These are phyloP conservation scores for Vanrija sp. DNA, from an alignment of 1,284 basidiomycete genomes.

Conservation along the genomic window DNA sequence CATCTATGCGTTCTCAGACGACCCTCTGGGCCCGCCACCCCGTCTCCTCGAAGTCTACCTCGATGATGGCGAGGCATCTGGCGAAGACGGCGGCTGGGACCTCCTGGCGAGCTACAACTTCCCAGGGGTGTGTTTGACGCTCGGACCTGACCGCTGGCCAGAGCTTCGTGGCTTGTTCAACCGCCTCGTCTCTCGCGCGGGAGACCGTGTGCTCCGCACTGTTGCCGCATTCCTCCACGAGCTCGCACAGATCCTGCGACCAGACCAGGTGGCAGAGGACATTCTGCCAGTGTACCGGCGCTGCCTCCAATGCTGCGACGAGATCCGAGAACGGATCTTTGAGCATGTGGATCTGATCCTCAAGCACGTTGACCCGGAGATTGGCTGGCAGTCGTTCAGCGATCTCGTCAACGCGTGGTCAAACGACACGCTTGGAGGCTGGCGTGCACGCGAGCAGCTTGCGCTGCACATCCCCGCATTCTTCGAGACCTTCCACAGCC, in stretches of 20 bases:
- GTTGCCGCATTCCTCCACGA: conserved; percentile 81
- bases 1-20: conserved; percentile 74
- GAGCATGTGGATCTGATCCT: conserved; percentile 64
- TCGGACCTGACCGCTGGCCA: conserved; percentile 74
- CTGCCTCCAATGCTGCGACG: conserved; percentile 59
- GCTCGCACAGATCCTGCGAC: conserved; percentile 77
- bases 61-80: conserved; percentile 23
- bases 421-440: conserved; percentile 61
- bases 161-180: conserved; percentile 68
- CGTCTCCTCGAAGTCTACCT: conserved; percentile 76
- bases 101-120: conserved; percentile 91
- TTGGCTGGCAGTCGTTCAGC: conserved; percentile 57
- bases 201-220: conserved; percentile 53
- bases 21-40: conserved; percentile 64
- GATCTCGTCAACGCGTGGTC: conserved; percentile 63
- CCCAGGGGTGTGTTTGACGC: conserved; percentile 82
- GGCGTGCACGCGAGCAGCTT: conserved; percentile 75
- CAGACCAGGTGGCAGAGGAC: conserved; percentile 64
- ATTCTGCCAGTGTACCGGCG: conserved; percentile 71
- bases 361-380: conserved; percentile 53
- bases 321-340: conserved; percentile 60
- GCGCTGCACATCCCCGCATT: conserved; percentile 59
- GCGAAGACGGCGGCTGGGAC: conserved; percentile 63
- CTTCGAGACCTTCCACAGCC: conserved; percentile 39
- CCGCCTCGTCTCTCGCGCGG: conserved; percentile 54